Conservation (phyloP, 768 basidiomycete genomes). For the Tricholoma sp. region DNA sequence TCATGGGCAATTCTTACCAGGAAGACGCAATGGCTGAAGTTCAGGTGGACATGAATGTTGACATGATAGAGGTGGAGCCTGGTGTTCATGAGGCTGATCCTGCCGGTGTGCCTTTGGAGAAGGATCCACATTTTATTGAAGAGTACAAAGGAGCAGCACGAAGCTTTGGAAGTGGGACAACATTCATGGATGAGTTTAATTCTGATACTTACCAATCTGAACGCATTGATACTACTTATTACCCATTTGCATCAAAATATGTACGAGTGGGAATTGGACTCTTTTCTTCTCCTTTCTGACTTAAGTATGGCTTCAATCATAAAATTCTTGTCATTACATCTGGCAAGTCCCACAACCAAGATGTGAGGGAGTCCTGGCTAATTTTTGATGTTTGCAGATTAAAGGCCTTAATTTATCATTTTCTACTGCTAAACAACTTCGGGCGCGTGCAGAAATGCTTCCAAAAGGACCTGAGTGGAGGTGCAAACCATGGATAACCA, state of each 20-base stretch:
- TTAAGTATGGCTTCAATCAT: slow-evolving; percentile 25
- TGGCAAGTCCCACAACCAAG: slow-evolving; percentile 11
- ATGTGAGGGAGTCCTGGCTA: background rate
- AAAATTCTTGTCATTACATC: slow-evolving; percentile 21
- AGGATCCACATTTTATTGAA: background rate
- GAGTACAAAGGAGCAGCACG: background rate
- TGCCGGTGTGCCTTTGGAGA: background rate
- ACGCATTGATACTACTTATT: slow-evolving; percentile 20
- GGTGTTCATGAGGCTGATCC: background rate
- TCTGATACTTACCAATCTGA: slow-evolving; percentile 17
- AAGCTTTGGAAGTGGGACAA: background rate
- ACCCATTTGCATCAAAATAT: slow-evolving; percentile 25
- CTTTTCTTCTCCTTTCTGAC: slow-evolving; percentile 20
- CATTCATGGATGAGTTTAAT: slow-evolving; percentile 24
- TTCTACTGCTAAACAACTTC: background rate
- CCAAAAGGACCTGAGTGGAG: background rate
- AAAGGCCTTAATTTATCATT: background rate
- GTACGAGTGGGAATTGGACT: slow-evolving; percentile 30
- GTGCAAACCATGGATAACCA: background rate
- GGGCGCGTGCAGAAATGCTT: background rate
- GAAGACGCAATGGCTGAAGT: background rate
- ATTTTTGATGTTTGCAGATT: slow-evolving; percentile 6
- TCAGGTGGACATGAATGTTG: background rate
- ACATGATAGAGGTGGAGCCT: background rate
- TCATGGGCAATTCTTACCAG: no score